phyloP scores from a whole-genome alignment of 352 stramenopile species.

The Globisporangium irregulare region DNA sequence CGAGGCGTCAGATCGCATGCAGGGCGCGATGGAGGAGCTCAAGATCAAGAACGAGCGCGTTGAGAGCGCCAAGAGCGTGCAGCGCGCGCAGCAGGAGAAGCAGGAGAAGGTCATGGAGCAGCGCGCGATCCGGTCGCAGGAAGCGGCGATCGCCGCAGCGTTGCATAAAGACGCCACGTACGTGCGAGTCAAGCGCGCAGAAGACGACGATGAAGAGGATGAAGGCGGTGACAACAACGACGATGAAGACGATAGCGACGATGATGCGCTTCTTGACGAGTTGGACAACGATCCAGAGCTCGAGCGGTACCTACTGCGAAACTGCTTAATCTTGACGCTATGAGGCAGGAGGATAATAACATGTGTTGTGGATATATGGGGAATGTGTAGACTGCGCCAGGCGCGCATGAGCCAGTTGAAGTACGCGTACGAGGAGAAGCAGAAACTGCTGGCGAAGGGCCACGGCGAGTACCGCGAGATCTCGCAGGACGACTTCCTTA shows the following conservation, averaged over 20 bases:
- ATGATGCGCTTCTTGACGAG: constrained; percentile 60
- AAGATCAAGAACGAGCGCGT: constrained; percentile 50
- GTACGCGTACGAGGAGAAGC: constrained; percentile 55
- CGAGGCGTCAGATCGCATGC: constrained; percentile 73
- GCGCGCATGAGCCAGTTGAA: constrained; percentile 76
- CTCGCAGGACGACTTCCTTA: constrained; percentile 94
- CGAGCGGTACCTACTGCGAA: constrained; percentile 40
- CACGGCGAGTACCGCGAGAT: constrained; percentile 90
- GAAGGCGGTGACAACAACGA: constrained; percentile 27
- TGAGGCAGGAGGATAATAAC: not conserved
- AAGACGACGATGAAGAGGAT: constrained; percentile 12
- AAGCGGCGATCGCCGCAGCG: constrained; percentile 26
- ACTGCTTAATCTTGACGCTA: not conserved
- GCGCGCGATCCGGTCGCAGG: constrained; percentile 24
- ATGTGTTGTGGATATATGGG: not conserved
- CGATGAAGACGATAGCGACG: constrained; percentile 36
- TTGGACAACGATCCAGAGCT: constrained; percentile 82
- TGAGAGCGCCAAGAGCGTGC: constrained; percentile 15
- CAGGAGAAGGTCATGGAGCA: constrained; percentile 24
- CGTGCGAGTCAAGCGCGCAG: constrained; percentile 15
- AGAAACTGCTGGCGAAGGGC: constrained; percentile 57
- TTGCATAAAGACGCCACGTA: constrained; percentile 28
- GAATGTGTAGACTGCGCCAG: constrained; percentile 61
- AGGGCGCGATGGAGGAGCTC: constrained; percentile 67
- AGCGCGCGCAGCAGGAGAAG: constrained; percentile 27